Percentiles rank a stretch among this genome's conserved stretches.
Conservation (phyloP, 495 filamentous ascomycete genomes). For the Podospora anserina region DNA sequence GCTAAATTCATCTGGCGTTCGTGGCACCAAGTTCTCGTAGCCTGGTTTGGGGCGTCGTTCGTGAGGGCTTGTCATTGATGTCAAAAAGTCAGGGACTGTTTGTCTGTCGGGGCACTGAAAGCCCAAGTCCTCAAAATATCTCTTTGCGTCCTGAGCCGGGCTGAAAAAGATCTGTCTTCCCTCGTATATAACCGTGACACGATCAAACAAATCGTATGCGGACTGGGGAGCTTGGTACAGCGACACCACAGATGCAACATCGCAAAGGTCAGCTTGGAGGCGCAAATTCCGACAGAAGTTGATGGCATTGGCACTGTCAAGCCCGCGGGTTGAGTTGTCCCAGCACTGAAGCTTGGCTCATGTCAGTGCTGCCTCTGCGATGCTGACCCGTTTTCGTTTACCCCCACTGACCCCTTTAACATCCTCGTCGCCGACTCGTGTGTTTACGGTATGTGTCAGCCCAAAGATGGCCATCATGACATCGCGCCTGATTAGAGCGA, state of each 20-base stretch:
- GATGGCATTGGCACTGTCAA: constrained; percentile 49
- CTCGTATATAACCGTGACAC: constrained; percentile 58
- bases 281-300: constrained; percentile 46
- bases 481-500: neutral
- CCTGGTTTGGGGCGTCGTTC: constrained; percentile 65
- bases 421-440: constrained; percentile 78
- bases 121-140: constrained; percentile 58
- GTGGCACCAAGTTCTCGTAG: constrained; percentile 57
- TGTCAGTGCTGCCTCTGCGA: constrained; percentile 40
- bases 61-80: constrained; percentile 69
- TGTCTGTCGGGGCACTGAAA: constrained; percentile 61
- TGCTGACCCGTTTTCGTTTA: constrained; percentile 52
- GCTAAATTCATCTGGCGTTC: constrained; percentile 61
- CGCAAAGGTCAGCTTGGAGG: constrained; percentile 48
- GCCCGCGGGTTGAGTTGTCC: constrained; percentile 43
- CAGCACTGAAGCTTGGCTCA: neutral
- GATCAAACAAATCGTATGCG: constrained; percentile 64
- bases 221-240: constrained; percentile 72
- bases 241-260: constrained; percentile 57
- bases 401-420: constrained; percentile 65
- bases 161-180: constrained; percentile 65
- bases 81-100: constrained; percentile 73
- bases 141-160: constrained; percentile 48
- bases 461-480: constrained; percentile 43
- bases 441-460: constrained; percentile 57